Base-by-base conservation (phyloP, 2,329 filamentous ascomycete species). In the Ceratocystiopsis minuta region DNA sequence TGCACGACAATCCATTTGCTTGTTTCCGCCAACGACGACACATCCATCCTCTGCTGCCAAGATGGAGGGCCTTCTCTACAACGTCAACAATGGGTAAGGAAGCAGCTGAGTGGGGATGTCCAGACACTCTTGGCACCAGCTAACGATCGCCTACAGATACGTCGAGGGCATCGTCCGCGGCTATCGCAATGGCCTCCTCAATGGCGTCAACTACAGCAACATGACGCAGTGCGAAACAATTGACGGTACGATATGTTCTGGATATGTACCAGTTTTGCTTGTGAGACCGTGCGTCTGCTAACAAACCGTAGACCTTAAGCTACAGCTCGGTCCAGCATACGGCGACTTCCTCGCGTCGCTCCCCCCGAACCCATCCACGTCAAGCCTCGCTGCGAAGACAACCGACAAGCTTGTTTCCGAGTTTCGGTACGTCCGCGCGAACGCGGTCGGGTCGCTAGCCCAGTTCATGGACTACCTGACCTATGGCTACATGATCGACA, bases 401-500 rank as follows among this genome's bases (percentile, higher is more conserved):
- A 95, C 90, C 54, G 90, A 98, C 59, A 98, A 98, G 68, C 78
- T 98, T 50, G 88, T 98, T 49, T 80, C 87, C 50, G 90, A 98
- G 61, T 98, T 98, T 61, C 80, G 86, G 57, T 98, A 98, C 60
- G 72, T 98, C 37, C 84, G 92, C 52, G 86, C 87, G 48, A 94
- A 98, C 57, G 83, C 88, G 24, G 84, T 84, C 2, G 90, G 90
- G 15, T 84, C 86, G 1, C 75, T 95, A 34, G 80, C 87, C 48
- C 86, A 84, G 57, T 98, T 98, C 61, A 86, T 98, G 75, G 86
- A 96, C 61, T 98, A 94, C 62, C 68, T 98, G 47, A 98, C 90
- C 1, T 98, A 98, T 60, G 88, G 87, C 48, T 98, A 98, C 70
- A 98, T 98, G 90, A 98, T 98, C 62, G 90, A 98, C 65, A 98